Base-by-base conservation (phyloP, 176 grass and related monocot genomes). In the Bromus sterilis region DNA sequence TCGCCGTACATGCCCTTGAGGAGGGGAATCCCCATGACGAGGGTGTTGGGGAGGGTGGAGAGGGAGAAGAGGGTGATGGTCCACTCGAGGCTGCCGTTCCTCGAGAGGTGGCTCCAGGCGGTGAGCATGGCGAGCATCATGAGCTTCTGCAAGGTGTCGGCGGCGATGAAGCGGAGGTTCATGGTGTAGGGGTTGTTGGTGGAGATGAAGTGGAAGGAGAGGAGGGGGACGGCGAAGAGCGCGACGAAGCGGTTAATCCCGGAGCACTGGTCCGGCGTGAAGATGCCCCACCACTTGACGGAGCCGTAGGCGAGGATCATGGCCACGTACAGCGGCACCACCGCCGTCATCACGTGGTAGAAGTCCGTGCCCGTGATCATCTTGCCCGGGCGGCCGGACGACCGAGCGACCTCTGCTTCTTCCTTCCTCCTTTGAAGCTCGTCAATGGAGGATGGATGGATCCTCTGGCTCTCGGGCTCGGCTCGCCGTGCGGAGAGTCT, bases 181-280 rank as follows among this genome's bases (percentile, higher is more conserved):
- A 99, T 99, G 11, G 84, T 89, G 91, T 99, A 99, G 31, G 91
- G 91, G 82, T 99, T 65, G 85, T 99, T 99, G 84, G 87, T 82
- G 69, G 96, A 99, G 96, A 99, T 99, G 84, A 99, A 99, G 80
- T 99, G 96, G 88, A 99, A 99, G 16, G 96, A 99, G 13, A 99
- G 96, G 13, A 99, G 89, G 43, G 96, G 96, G 12, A 99, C 96
- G 14, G 96, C 96, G 79, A 99, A 99, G 53, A 99, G 96, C 55
- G 96, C 96, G 0, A 99, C 96, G 80, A 99, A 99, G 34, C 96
- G 93, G 93, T 99, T 99, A 79, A 99, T 99, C 43, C 96, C 96
- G 18, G 96, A 99, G 91, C 96, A 99, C 93, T 99, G 96, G 82
- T 99, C 96, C 5, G 96, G 96, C 40, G 96, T 83, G 87, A 99